Base-by-base conservation (phyloP, 2,329 filamentous ascomycete genomes). In the Scortechinia acanthostroma region DNA sequence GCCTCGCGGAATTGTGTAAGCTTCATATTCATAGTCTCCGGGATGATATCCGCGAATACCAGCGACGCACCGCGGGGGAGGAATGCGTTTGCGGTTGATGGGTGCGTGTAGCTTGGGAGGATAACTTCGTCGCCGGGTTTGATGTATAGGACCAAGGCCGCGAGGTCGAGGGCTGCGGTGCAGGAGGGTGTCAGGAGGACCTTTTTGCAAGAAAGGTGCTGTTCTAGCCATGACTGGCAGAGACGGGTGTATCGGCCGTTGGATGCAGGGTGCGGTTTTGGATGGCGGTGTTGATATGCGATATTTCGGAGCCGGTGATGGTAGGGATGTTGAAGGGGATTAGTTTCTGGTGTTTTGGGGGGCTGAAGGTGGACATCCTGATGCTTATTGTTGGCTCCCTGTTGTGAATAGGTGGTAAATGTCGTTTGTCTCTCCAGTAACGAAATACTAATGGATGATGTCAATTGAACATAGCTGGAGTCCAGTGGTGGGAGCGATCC, bases 91-190 rank as follows among this genome's bases (percentile, higher is more conserved):
- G 35, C 43, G n/a, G 43, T 17, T 22, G 43, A 45, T 19, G 42
- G 19, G 25, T 40, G 42, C 15, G 43, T 45, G 28, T 42, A 45
- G 28, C 43, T 45, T 20, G 43, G 43, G 3, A 45, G 13, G 21
- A 45, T 45, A 4, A 45, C 43, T 42, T 45, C 43, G 21, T 45
- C 43, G 30, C 43, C 43, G 17, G 43, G 43, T 42, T 45, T 40
- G 43, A 45, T 45, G n/a, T 45, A 16, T 15, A 42, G 6, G 5
- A 42, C 22, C 17, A 45, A 16, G 3, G 43, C 43, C 10, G 43
- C 43, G 28, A 45, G 25, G n/a, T 45, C 43, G 17, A 45, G 28
- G 3, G 43, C n/a, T 3, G 43, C 19, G 3, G 43, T 45, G 22
- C 43, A 40, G 15, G 43, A 45, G n/a, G 43, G 30, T 6, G 43